These are phyloP conservation scores for Pythium vanterpoolii DNA, from an alignment of 352 stramenopile genomes.

Conservation along the genomic window DNA sequence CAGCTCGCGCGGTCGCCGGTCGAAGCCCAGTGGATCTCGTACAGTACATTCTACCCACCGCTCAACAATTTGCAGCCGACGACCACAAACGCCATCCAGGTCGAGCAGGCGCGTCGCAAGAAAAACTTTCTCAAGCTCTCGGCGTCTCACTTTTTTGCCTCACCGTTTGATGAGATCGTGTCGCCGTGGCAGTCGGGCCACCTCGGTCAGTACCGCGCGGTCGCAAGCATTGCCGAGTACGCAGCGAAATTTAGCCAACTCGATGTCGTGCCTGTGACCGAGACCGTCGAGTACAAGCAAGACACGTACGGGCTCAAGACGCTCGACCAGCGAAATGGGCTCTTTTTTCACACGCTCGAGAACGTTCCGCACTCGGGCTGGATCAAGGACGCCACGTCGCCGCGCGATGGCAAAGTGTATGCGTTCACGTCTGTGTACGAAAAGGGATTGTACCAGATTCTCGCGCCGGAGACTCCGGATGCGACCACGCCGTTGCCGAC, in stretches of 20 bases:
- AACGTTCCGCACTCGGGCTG: conserved; percentile 34
- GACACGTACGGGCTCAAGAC: conserved; percentile 39
- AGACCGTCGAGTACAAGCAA: conserved; percentile 36
- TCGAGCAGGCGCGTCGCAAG: conserved; percentile 25
- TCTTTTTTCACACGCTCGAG: conserved; percentile 26
- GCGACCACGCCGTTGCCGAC: background rate
- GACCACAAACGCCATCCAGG: conserved; percentile 23
- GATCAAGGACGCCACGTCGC: conserved; percentile 19
- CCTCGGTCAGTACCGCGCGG: conserved; percentile 28
- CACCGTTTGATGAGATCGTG: conserved; percentile 29
- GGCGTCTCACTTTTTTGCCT: conserved; percentile 33
- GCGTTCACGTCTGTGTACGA: conserved; percentile 40
- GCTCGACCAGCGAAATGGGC: conserved; percentile 25
- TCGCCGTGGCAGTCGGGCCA: conserved; percentile 34
- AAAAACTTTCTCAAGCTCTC: conserved; percentile 31
- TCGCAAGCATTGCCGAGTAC: conserved; percentile 26
- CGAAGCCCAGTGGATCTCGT: conserved; percentile 22
- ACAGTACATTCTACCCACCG: conserved; percentile 17
- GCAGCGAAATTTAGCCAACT: conserved; percentile 30
- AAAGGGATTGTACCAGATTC: conserved; percentile 31
- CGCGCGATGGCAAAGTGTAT: conserved; percentile 13
- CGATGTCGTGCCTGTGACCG: conserved; percentile 30
- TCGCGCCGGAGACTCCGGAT: background rate
- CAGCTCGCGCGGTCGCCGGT: conserved; percentile 36
- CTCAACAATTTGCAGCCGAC: conserved; percentile 32